Evolutionary conservation across 2,329 filamentous ascomycete species (phyloP).

Genomic region (Cladosporium sp.): DNA sequence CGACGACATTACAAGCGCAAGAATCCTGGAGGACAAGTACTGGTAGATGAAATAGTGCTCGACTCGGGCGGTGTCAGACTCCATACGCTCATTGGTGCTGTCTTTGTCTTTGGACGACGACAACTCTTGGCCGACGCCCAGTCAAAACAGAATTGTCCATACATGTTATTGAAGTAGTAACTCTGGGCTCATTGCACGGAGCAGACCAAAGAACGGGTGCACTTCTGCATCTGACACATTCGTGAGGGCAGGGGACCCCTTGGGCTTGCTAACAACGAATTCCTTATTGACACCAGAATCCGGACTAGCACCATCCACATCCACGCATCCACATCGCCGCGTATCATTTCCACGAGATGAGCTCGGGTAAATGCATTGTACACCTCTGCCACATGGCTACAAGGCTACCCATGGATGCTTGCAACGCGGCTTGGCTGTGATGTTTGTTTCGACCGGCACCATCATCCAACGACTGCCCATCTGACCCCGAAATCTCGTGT

Average conservation of each 20-base stretch:
- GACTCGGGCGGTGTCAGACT: neutral
- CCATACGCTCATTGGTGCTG: neutral
- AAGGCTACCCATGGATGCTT: neutral
- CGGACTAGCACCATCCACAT: conserved; percentile 15
- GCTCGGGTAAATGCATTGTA: neutral
- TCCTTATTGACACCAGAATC: conserved; percentile 27
- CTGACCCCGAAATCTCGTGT: neutral
- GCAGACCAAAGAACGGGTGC: neutral
- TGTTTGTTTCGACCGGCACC: neutral
- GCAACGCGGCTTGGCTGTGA: neutral
- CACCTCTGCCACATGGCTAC: conserved; percentile 15
- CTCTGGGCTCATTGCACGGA: neutral
- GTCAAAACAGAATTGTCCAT: neutral
- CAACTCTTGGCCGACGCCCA: neutral
- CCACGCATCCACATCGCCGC: conserved; percentile 3
- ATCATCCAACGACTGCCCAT: neutral
- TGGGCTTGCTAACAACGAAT: conserved; percentile 20
- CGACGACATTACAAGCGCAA: neutral
- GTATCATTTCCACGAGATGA: conserved; percentile 1
- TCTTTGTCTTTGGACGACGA: neutral
- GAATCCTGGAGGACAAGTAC: neutral
- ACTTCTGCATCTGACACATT: neutral
- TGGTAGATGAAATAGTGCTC: neutral
- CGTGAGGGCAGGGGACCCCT: neutral
- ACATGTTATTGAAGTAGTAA: neutral